Evolutionary conservation across 169 alveolate species (phyloP).

Genomic region (Ichthyophthirius multifiliis): DNA sequence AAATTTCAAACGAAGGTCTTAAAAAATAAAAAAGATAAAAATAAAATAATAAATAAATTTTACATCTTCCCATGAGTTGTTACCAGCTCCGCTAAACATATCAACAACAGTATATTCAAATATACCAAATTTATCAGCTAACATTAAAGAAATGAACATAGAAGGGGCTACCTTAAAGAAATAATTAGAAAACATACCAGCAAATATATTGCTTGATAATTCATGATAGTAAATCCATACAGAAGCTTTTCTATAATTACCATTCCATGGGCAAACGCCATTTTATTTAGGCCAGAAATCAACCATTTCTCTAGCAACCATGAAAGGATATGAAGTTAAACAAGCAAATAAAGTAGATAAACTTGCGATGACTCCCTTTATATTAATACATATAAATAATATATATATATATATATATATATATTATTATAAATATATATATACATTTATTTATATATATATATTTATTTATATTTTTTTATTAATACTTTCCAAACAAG

Average conservation of each 20-base stretch:
- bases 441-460: neutral
- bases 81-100: slow-evolving; percentile 32
- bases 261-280: slow-evolving; percentile 61
- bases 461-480: neutral
- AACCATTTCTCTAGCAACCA: slow-evolving; percentile 53
- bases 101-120: slow-evolving; percentile 38
- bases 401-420: neutral
- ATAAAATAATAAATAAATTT: neutral
- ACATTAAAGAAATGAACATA: slow-evolving; percentile 35
- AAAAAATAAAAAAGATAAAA: no score
- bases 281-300: slow-evolving; percentile 66
- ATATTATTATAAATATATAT: neutral
- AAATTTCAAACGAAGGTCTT: no score
- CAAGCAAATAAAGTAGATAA: slow-evolving; percentile 36
- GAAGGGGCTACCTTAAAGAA: slow-evolving; percentile 34
- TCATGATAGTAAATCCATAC: slow-evolving; percentile 46
- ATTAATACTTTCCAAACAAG: neutral
- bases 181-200: slow-evolving; percentile 49
- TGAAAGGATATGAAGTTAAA: slow-evolving; percentile 43
- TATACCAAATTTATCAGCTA: slow-evolving; percentile 53
- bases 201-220: slow-evolving; percentile 43
- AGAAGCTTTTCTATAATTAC: slow-evolving; percentile 50
- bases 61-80: slow-evolving; percentile 48
- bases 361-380: slow-evolving; percentile 30
- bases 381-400: neutral